Conservation (phyloP, 2,329 filamentous ascomycete species). For the Aspergillus aculeatinus region DNA sequence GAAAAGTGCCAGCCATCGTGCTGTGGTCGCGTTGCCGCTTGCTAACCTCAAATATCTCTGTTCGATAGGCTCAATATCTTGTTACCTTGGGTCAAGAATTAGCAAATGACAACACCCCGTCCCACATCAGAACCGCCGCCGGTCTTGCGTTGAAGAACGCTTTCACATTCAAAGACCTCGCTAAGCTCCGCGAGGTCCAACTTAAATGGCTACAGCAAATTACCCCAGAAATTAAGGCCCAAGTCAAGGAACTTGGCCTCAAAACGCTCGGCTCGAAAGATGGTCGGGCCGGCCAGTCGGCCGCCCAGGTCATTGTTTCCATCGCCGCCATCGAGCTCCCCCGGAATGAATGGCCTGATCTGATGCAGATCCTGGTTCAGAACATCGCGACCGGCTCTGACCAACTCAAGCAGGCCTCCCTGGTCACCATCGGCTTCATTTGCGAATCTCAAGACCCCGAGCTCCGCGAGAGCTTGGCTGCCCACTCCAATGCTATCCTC, state of each 20-base stretch:
- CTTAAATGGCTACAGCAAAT: constrained; percentile 87
- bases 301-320: constrained; percentile 91
- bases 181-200: constrained; percentile 85
- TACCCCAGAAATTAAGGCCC: constrained; percentile 75
- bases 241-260: constrained; percentile 87
- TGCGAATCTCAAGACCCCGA: constrained; percentile 93
- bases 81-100: constrained; percentile 89
- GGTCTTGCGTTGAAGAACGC: constrained; percentile 98
- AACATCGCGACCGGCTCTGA: constrained; percentile 85
- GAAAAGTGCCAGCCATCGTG: constrained; percentile 30
- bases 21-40: constrained; percentile 9
- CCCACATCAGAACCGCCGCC: constrained; percentile 86
- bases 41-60: constrained; percentile 27
- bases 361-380: constrained; percentile 85
- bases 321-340: constrained; percentile 95
- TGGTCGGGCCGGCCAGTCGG: constrained; percentile 78
- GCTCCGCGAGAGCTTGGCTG: constrained; percentile 73
- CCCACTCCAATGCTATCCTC: constrained; percentile 95
- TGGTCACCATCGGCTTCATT: constrained; percentile 97
- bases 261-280: constrained; percentile 80
- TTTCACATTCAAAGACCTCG: constrained; percentile 88
- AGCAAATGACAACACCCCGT: constrained; percentile 80
- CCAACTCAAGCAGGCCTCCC: constrained; percentile 88
- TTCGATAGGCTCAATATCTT: constrained; percentile 78
- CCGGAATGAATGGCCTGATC: constrained; percentile 85